Percentiles rank a stretch among this genome's conserved stretches.
Evolutionary conservation across 768 basidiomycete species (phyloP).

Genomic region (Trametopsis cervina): DNA sequence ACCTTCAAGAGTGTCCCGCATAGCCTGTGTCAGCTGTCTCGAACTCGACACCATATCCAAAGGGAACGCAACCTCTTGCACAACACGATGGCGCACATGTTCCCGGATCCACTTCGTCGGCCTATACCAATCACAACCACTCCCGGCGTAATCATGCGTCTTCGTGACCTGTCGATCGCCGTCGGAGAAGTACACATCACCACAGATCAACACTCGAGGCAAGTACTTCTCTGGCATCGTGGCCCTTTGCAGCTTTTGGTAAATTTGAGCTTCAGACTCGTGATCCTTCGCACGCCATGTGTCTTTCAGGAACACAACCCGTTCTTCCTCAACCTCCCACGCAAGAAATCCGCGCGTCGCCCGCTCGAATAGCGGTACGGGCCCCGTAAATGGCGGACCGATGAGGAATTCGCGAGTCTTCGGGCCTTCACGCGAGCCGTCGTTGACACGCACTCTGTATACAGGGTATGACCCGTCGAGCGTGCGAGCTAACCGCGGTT

Average conservation of each 20-base stretch:
- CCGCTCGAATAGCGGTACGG: not conserved
- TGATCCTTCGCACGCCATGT: not conserved
- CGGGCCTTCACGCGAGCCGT: not conserved
- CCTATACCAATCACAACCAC: not conserved
- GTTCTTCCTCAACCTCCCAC: not conserved
- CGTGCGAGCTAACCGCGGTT: too few relatives aligned
- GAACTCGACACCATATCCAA: not conserved
- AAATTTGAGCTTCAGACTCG: not conserved
- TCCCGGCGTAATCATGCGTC: not conserved
- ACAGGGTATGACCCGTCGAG: not conserved
- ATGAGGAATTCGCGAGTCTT: not conserved
- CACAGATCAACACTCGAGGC: not conserved
- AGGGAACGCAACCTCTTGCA: not conserved
- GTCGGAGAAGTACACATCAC: not conserved
- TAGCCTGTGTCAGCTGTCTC: not conserved
- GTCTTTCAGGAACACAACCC: slow-evolving; percentile 1
- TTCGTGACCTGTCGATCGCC: not conserved
- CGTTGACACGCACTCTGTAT: too few relatives aligned
- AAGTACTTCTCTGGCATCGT: not conserved
- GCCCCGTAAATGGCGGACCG: not conserved
- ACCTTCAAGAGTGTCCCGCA: not conserved
- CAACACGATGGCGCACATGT: not conserved
- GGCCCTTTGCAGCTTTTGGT: not conserved
- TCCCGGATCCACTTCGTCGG: not conserved
- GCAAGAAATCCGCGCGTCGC: slow-evolving; percentile 8